Conservation (phyloP, 192 early-diverging fungal genomes). For the Coemansia sp. region DNA sequence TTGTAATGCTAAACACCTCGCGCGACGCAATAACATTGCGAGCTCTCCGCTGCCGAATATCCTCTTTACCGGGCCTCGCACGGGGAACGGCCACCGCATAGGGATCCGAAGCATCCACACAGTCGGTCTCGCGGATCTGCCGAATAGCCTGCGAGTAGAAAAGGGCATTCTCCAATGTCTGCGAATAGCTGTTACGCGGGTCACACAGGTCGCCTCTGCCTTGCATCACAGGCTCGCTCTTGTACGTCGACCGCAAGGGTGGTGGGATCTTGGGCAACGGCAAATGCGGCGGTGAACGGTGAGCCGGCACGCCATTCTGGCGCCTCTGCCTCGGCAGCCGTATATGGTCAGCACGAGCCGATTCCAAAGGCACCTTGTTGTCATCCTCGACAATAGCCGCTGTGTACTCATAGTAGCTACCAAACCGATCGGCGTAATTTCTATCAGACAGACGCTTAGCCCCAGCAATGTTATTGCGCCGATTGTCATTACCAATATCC, state of each 20-base stretch:
- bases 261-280: slow-evolving; percentile 7
- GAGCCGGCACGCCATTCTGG: neutral
- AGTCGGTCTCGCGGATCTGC: slow-evolving; percentile 43
- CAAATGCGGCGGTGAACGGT: neutral
- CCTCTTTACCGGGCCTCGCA: slow-evolving; percentile 44
- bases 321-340: neutral
- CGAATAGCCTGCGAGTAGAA: slow-evolving; percentile 52
- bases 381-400: slow-evolving; percentile 19
- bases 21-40: slow-evolving; percentile 50
- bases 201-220: neutral
- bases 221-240: slow-evolving; percentile 44
- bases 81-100: slow-evolving; percentile 31
- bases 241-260: slow-evolving; percentile 38
- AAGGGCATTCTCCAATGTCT: slow-evolving; percentile 51
- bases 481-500: neutral
- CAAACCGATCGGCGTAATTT: slow-evolving; percentile 36
- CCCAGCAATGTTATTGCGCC: slow-evolving; percentile 1
- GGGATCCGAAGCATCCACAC: slow-evolving; percentile 19
- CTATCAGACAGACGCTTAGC: neutral
- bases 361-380: slow-evolving; percentile 6
- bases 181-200: slow-evolving; percentile 41
- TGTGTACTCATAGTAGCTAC: slow-evolving; percentile 36
- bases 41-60: slow-evolving; percentile 47
- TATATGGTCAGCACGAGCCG: neutral
- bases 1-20: slow-evolving; percentile 43